Base-by-base conservation (phyloP, 2,329 filamentous ascomycete genomes). In the Daldinia sp. region DNA sequence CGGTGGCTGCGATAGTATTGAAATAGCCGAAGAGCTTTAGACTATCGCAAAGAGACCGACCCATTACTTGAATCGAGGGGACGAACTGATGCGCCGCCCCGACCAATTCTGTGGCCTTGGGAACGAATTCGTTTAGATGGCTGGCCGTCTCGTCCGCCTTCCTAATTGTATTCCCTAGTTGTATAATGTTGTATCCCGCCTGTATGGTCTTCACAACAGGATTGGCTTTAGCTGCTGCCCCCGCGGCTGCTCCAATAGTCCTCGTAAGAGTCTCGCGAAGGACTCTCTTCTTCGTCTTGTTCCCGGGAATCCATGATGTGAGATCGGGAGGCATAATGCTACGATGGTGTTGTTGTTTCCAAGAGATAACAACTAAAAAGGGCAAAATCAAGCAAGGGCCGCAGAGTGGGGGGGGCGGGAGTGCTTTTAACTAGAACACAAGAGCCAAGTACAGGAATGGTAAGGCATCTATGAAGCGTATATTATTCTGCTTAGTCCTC, bases 1-100 rank as follows among this genome's bases (percentile, higher is more conserved):
- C 61, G 0, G 72, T 68, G 4, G 70, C 71, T 2, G 75, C 75
- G 13, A 74, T 70, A 3, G 70, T 66, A 60, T 66, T 75, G 43
- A 78, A 78, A 10, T 27, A 37, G 21, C 19, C n/a, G 32, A 51
- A 51, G 13, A 51, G 30, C 21, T 71, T 72, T 27, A 71, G 68
- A 37, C 70, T 75, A 37, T 78, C 76, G 59, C 41, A 43, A 21
- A 51, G 13, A 4, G 48, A 51, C 30, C 13, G 13, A 7, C 48
- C 48, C 32, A 51, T 51, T 7, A 51, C 48, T 23, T 51, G 48
- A 13, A 51, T 51, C 17, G 48, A 51, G 11, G 48, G 48, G 21
- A 51, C 48, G 48, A 51, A 37, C 13, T 27, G 19, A 9, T 35
- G 27, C 11, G 29, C 41, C 9, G n/a, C 17, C 9, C 27, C 11